These are phyloP conservation scores for Thelephora ganbajun DNA, from an alignment of 768 basidiomycete genomes.

Conservation along the genomic window DNA sequence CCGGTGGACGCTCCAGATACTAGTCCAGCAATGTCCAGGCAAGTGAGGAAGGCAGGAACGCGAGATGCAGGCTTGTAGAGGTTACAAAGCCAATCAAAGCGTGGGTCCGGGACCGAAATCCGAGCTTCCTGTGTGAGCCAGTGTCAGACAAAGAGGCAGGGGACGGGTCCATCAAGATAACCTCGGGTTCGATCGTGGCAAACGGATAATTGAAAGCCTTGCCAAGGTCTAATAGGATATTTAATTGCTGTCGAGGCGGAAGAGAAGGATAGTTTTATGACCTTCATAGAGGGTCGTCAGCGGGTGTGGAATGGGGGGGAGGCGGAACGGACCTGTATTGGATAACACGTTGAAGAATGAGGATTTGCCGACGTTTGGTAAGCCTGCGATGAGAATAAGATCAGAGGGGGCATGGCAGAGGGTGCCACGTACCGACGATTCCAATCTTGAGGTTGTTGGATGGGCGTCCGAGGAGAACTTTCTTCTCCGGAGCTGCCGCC, in stretches of 20 bases:
- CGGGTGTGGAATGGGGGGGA: slow-evolving; percentile 4
- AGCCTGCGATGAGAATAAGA: slow-evolving; percentile 31
- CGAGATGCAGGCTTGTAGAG: slow-evolving; percentile 79
- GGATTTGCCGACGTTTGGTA: slow-evolving; percentile 96
- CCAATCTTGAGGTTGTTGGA: slow-evolving; percentile 97
- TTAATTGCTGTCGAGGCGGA: background rate
- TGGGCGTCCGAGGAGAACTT: slow-evolving; percentile 76
- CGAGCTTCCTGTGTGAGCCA: slow-evolving; percentile 53
- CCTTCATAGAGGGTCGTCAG: background rate
- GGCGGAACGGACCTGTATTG: slow-evolving; percentile 51
- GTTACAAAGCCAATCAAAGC: slow-evolving; percentile 91
- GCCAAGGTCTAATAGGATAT: slow-evolving; percentile 50
- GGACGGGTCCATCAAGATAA: slow-evolving; percentile 6
- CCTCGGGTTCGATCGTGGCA: slow-evolving; percentile 82
- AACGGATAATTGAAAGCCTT: slow-evolving; percentile 98
- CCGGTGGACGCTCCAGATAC: slow-evolving; percentile 97
- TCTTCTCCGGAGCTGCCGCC: slow-evolving; percentile 64
- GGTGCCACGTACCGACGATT: slow-evolving; percentile 75
- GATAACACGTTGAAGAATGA: slow-evolving; percentile 99
- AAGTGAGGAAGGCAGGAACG: slow-evolving; percentile 91
- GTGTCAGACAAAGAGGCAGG: background rate
- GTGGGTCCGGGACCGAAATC: slow-evolving; percentile 85
- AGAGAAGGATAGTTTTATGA: background rate
- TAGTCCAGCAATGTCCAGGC: slow-evolving; percentile 96
- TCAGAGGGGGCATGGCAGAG: slow-evolving; percentile 3